A percentile compares a stretch with the other conserved stretches of the same genome.
Conservation (phyloP, 192 early-diverging fungal species). For the Piromyces sp. region DNA sequence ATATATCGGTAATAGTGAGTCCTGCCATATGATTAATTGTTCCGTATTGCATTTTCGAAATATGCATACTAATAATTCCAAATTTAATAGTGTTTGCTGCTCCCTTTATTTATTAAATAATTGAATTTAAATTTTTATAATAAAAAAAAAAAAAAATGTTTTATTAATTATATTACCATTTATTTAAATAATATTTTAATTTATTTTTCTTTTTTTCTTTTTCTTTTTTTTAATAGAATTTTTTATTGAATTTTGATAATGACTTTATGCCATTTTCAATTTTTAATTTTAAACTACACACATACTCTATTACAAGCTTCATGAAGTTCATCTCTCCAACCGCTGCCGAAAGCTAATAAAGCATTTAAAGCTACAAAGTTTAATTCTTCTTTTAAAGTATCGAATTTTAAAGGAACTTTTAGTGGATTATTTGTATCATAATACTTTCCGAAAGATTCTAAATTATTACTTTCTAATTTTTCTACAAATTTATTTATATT, state of each 20-base stretch:
- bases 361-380: conserved; percentile 58
- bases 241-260: no score
- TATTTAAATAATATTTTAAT: no score
- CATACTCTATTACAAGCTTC: conserved; percentile 6
- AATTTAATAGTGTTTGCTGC: conserved; percentile 61
- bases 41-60: conserved; percentile 29
- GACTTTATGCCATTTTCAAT: no score
- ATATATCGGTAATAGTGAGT: neutral
- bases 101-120: no score
- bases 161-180: no score
- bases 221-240: no score
- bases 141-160: neutral
- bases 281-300: no score
- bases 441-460: neutral
- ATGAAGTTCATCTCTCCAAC: conserved; percentile 49
- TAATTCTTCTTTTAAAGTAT: conserved; percentile 51
- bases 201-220: no score
- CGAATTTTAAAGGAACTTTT: conserved; percentile 56
- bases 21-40: neutral
- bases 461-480: neutral
- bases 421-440: neutral
- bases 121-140: no score
- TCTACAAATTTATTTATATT: neutral
- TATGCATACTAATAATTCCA: conserved; percentile 69
- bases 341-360: conserved; percentile 61